Evolutionary conservation across 306 rosid species (phyloP).

Genomic region (Vigna mungo): DNA sequence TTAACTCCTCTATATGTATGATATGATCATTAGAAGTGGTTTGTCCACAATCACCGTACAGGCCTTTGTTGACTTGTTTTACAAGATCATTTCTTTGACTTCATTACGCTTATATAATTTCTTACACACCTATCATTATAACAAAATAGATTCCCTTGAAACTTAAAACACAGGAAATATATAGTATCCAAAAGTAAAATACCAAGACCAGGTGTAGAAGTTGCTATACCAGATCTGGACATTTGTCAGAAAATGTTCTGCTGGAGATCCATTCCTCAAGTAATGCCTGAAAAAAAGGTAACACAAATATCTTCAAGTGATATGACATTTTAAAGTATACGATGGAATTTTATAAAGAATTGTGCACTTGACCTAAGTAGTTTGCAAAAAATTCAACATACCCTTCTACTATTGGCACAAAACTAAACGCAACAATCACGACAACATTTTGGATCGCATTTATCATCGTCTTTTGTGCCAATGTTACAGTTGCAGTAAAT

Average conservation of each 20-base stretch:
- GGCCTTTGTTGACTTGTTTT: slow-evolving; percentile 7
- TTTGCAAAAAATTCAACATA: slow-evolving; percentile 27
- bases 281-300: slow-evolving; percentile 71
- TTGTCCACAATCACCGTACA: slow-evolving; percentile 9
- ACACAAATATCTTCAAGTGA: slow-evolving; percentile 18
- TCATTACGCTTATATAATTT: slow-evolving; percentile 6
- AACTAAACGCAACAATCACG: slow-evolving; percentile 18
- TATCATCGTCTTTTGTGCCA: neutral
- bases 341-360: slow-evolving; percentile 27
- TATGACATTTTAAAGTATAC: slow-evolving; percentile 18
- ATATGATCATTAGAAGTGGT: neutral
- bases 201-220: neutral
- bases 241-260: slow-evolving; percentile 68
- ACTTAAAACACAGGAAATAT: neutral
- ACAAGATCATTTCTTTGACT: slow-evolving; percentile 17
- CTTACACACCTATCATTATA: slow-evolving; percentile 12
- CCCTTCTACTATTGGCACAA: slow-evolving; percentile 19
- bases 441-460: slow-evolving; percentile 5
- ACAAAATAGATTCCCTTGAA: slow-evolving; percentile 9
- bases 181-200: slow-evolving; percentile 1
- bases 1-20: neutral
- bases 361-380: neutral
- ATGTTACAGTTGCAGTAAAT: slow-evolving; percentile 14
- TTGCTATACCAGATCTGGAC: slow-evolving; percentile 64
- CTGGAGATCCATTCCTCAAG: slow-evolving; percentile 88